Conservation (phyloP, 805 yeast species). For the Saturnispora saitoi region DNA sequence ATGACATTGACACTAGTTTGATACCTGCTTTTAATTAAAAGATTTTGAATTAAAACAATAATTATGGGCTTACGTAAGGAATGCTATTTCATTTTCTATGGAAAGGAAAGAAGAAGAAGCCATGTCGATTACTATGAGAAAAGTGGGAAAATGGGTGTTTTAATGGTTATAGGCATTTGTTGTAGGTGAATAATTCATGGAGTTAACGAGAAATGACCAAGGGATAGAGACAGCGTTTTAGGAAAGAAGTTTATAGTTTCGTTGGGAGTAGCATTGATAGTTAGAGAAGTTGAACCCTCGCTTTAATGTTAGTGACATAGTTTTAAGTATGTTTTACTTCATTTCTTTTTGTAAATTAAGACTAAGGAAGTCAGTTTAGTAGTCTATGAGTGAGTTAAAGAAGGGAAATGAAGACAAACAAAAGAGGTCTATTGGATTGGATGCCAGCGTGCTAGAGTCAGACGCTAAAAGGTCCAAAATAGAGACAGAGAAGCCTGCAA, state of each 20-base stretch:
- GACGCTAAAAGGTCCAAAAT: slow-evolving; percentile 5
- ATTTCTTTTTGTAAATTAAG: neutral
- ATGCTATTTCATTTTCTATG: neutral
- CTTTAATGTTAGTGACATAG: neutral
- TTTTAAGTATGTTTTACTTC: neutral
- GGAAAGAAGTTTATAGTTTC: too few relatives aligned
- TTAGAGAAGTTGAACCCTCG: neutral
- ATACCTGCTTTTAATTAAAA: too few relatives aligned
- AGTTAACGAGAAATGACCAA: neutral
- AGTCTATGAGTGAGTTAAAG: slow-evolving; percentile 1
- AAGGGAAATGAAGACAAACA: slow-evolving; percentile 1
- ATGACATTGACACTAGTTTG: too few relatives aligned
- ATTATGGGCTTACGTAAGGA: neutral
- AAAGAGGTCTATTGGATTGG: slow-evolving; percentile 10
- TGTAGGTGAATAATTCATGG: neutral
- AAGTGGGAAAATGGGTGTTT: neutral
- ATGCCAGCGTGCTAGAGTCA: neutral
- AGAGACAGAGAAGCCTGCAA: slow-evolving; percentile 4
- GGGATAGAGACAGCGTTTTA: too few relatives aligned
- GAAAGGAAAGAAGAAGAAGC: neutral
- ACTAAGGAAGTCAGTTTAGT: neutral
- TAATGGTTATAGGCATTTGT: neutral
- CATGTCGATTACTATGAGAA: neutral
- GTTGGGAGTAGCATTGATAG: too few relatives aligned
- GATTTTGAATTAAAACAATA: too few relatives aligned